These are phyloP conservation scores for Akanthomyces muscarius DNA, from an alignment of 2,329 filamentous ascomycete species.

Conservation along the genomic window DNA sequence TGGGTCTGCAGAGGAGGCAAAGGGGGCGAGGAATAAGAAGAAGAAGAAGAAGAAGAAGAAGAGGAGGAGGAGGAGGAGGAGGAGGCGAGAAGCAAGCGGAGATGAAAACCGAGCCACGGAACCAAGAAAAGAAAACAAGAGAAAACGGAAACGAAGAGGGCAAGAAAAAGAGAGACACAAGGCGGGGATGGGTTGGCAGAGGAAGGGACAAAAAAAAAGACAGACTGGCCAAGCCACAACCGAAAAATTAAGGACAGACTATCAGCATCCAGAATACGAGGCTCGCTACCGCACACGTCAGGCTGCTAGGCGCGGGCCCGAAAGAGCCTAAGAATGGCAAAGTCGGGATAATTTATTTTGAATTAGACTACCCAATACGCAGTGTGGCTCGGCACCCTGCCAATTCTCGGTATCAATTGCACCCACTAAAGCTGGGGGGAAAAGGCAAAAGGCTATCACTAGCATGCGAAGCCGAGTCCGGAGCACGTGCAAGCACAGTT, in stretches of 20 bases:
- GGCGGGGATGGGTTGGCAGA: neutral
- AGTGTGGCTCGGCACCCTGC: neutral
- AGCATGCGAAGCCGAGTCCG: neutral
- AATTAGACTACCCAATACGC: neutral
- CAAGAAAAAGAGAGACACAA: constrained; percentile 15
- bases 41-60: too few species aligned
- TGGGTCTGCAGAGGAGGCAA: neutral
- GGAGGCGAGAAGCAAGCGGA: neutral
- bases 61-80: too few species aligned
- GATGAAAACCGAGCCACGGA: neutral
- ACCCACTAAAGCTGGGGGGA: neutral
- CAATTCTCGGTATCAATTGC: neutral
- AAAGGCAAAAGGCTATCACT: neutral
- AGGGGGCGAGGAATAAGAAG: neutral
- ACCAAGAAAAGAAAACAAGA: neutral
- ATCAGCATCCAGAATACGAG: constrained; percentile 9
- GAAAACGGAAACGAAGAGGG: neutral
- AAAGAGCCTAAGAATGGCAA: constrained; percentile 1
- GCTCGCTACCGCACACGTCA: neutral
- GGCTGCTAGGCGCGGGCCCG: neutral
- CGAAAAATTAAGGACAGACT: neutral
- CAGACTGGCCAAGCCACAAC: constrained; percentile 3
- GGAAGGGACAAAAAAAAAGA: neutral
- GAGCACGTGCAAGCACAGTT: neutral
- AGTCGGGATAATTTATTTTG: neutral